Evolutionary conservation across 2,329 filamentous ascomycete species (phyloP).

Genomic region (Coniochaeta ligniaria): DNA sequence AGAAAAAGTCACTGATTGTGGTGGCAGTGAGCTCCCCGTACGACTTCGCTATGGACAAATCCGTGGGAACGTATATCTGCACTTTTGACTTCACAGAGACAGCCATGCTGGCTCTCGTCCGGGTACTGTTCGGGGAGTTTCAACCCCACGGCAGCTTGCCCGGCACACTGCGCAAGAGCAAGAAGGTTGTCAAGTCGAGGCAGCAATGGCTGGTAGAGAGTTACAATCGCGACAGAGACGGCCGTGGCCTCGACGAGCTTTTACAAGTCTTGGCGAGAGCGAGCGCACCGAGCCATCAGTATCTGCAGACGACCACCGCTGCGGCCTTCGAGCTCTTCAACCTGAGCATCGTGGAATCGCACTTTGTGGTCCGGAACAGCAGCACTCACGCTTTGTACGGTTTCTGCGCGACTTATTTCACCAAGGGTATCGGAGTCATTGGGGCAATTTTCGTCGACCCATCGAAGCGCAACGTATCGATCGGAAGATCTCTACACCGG

Average conservation of each 20-base stretch:
- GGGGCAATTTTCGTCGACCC: constrained; percentile 89
- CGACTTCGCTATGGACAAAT: constrained; percentile 89
- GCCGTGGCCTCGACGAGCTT: constrained; percentile 65
- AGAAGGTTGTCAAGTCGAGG: constrained; percentile 79
- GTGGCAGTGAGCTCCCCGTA: constrained; percentile 93
- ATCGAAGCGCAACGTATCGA: constrained; percentile 75
- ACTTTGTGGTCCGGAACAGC: constrained; percentile 91
- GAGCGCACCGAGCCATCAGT: constrained; percentile 58
- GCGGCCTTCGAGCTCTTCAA: constrained; percentile 70
- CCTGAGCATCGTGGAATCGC: constrained; percentile 66
- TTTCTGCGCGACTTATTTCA: constrained; percentile 84
- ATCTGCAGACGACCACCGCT: constrained; percentile 62
- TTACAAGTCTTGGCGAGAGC: constrained; percentile 63
- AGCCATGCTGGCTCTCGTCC: constrained; percentile 76
- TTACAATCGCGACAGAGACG: constrained; percentile 75
- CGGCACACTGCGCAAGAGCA: constrained; percentile 76
- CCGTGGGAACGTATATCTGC: constrained; percentile 87
- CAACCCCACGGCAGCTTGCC: constrained; percentile 52
- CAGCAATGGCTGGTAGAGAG: constrained; percentile 93
- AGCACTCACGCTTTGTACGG: constrained; percentile 87
- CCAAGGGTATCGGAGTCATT: constrained; percentile 65
- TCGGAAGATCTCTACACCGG: constrained; percentile 83
- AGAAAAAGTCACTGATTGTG: constrained; percentile 85
- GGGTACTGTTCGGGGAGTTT: constrained; percentile 74
- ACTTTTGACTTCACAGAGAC: constrained; percentile 96